Percentiles rank a stretch among this genome's conserved stretches.
Evolutionary conservation across 441 rosid species (phyloP).

Genomic region (Caryocar brasiliense): DNA sequence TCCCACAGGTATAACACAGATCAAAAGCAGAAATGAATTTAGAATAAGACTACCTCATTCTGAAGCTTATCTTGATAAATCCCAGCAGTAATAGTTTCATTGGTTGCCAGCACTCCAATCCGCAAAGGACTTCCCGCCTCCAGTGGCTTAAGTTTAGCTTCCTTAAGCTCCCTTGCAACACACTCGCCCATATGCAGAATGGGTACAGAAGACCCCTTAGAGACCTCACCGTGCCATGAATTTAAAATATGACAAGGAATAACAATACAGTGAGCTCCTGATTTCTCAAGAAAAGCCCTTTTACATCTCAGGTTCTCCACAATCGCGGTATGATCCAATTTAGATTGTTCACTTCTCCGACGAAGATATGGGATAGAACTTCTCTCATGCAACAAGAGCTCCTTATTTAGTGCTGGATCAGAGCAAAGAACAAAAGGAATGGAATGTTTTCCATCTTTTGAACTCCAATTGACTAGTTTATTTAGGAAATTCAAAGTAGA

Average conservation of each 20-base stretch:
- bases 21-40: not conserved
- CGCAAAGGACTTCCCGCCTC: conserved; percentile 62
- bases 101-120: conserved; percentile 47
- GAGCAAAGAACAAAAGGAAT: conserved; percentile 58
- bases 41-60: conserved; percentile 34
- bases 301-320: conserved; percentile 41
- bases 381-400: conserved; percentile 34
- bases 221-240: conserved; percentile 57
- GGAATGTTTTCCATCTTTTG: conserved; percentile 32
- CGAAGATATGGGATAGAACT: conserved; percentile 23
- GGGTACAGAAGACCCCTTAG: conserved; percentile 47
- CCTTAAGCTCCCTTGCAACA: conserved; percentile 58
- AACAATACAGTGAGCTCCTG: conserved; percentile 60
- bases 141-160: conserved; percentile 60
- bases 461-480: conserved; percentile 50
- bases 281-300: conserved; percentile 50
- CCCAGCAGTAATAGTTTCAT: conserved; percentile 40
- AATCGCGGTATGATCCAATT: conserved; percentile 21
- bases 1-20: not conserved
- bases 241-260: conserved; percentile 74
- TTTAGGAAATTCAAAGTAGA: conserved; percentile 44
- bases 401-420: conserved; percentile 49
- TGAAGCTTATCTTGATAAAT: conserved; percentile 59
- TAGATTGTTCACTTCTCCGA: conserved; percentile 15
- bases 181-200: conserved; percentile 60